Percentiles rank a stretch among this genome's conserved stretches.
phyloP scores from a whole-genome alignment of 768 basidiomycete species.

The Ramaria sp. region DNA sequence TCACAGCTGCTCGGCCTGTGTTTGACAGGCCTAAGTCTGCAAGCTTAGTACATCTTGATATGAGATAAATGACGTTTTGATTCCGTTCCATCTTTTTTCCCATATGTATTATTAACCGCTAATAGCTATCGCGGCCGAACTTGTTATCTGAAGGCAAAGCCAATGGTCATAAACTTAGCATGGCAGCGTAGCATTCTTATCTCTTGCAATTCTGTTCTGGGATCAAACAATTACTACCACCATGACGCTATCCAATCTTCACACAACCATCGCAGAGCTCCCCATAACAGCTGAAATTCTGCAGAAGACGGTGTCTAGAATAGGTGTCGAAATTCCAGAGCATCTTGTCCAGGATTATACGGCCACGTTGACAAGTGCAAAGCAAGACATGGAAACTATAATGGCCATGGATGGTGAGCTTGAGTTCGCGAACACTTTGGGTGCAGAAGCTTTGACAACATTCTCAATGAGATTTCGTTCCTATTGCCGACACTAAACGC shows the following conservation, averaged over 20 bases:
- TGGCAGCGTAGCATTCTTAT: no score
- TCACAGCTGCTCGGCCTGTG: neutral
- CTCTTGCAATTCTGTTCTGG: no score
- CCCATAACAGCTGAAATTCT: conserved; percentile 2
- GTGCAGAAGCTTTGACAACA: neutral
- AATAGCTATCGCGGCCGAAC: no score
- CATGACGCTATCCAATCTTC: neutral
- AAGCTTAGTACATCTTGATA: no score
- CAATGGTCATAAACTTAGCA: no score
- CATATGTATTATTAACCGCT: no score
- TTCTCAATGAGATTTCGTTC: conserved; percentile 12
- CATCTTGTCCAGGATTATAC: conserved; percentile 7
- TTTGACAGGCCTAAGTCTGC: neutral
- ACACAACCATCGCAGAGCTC: neutral
- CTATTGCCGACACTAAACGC: conserved; percentile 12
- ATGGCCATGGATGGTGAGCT: conserved; percentile 7
- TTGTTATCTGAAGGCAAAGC: no score
- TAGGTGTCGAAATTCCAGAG: conserved; percentile 1
- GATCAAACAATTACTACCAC: neutral
- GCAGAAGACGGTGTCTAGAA: conserved; percentile 6
- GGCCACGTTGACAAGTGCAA: neutral
- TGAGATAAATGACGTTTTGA: no score
- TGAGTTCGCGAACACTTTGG: neutral
- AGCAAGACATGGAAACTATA: neutral
- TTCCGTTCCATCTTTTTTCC: no score